Evolutionary conservation across 257 asterid species (phyloP).

Genomic region (Primulina eburnea): DNA sequence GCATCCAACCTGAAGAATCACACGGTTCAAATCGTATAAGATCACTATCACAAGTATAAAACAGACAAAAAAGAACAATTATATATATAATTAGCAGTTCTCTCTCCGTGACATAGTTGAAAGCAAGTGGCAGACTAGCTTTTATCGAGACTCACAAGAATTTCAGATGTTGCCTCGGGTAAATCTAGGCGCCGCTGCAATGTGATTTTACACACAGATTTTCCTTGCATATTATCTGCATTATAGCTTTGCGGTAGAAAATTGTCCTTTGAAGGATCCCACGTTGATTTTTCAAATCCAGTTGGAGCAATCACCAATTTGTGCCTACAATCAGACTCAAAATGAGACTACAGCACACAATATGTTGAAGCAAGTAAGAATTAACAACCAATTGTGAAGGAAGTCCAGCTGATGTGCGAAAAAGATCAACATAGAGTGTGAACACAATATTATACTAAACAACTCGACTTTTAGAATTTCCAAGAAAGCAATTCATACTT

Average conservation of each 20-base stretch:
- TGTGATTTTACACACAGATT: constrained; percentile 53
- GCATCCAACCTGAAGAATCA: constrained; percentile 68
- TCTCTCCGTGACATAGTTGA: constrained; percentile 9
- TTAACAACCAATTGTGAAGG: background rate
- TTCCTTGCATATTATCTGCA: constrained; percentile 62
- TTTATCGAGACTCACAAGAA: constrained; percentile 52
- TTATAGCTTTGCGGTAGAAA: constrained; percentile 56
- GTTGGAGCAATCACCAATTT: constrained; percentile 63
- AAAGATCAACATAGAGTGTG: constrained; percentile 9
- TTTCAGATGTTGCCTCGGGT: constrained; percentile 38
- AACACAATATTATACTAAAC: constrained; percentile 8
- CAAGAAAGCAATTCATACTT: constrained; percentile 41
- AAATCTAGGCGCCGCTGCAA: constrained; percentile 58
- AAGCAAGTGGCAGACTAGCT: background rate
- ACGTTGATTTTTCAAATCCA: constrained; percentile 58
- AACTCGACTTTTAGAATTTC: constrained; percentile 3
- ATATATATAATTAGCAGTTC: background rate
- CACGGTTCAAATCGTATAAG: constrained; percentile 11
- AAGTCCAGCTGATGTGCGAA: constrained; percentile 8
- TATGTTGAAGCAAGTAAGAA: constrained; percentile 11
- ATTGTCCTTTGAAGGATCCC: constrained; percentile 74
- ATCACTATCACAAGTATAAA: background rate
- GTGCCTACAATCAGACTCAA: constrained; percentile 45
- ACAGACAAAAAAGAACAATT: constrained; percentile 7
- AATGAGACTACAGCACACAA: constrained; percentile 17